Evolutionary conservation across 1,139 yeast species (phyloP), one percentile per base, ranked within the genome.

Genomic region (Arxiozyma bovina): DNA sequence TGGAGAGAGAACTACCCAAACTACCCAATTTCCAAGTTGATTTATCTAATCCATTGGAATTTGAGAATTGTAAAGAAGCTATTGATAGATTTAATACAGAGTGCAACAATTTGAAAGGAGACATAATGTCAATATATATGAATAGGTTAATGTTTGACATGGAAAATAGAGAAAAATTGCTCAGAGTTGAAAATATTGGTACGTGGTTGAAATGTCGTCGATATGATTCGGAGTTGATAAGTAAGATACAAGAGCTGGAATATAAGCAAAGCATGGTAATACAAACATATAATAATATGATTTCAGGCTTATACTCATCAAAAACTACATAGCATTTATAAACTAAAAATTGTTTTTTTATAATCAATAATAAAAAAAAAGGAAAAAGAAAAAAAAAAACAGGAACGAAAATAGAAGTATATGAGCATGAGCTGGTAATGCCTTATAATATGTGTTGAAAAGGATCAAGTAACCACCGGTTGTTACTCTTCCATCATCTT

Each of bases 201-300:
- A 51, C 56, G 27, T 59, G 63, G 56, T 53, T 58, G 4, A 54
- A 57, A 18, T 58, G 63, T 21, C 59, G 60, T 40, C 55, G 53
- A 38, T 63, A 59, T 53, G 67, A 65, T 47, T 42, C 57, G 15
- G 60, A 58, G 45, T 50, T 65, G 15, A 58, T 57, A 18, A 54
- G 54, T 20, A 64, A 58, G 53, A 54, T 65, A 22, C 56, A 57
- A n/a, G 63, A 63, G 50, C 50, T 65, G 30, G 65, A 64, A 53
- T 57, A 59, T 49, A 55, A 62, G 34, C 68, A 65, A 51, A 56
- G 60, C 6, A 54, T 60, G n/a, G 66, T 65, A 5, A 60, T 64
- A 2, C 63, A 64, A 34, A 57, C 55, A 15, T 63, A 58, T 53
- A 55, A 61, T 3, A 59, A 54, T 34, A 43, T 61, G 41, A 53